Conservation (phyloP, 352 stramenopile genomes). For the Phytophthora tentaculata region DNA sequence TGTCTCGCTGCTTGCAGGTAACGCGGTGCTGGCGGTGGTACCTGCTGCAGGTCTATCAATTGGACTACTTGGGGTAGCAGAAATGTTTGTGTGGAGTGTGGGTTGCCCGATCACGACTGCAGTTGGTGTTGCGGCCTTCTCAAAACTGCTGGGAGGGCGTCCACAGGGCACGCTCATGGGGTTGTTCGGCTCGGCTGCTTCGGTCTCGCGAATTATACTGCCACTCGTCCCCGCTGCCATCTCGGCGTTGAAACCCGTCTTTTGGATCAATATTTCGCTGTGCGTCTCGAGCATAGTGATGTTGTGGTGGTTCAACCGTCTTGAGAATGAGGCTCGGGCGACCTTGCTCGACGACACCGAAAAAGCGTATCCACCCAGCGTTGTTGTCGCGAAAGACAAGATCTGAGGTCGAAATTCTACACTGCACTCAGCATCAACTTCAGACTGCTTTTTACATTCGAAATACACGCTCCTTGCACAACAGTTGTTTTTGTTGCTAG, state of each 20-base stretch:
- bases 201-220: constrained; percentile 74
- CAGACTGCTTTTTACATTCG: too few relatives aligned
- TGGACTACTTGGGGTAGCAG: constrained; percentile 41
- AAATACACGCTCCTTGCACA: too few relatives aligned
- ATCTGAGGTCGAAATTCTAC: constrained; percentile 1
- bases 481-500: too few relatives aligned
- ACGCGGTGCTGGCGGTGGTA: constrained; percentile 57
- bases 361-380: constrained; percentile 22
- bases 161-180: constrained; percentile 80
- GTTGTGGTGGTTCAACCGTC: constrained; percentile 67
- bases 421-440: too few relatives aligned
- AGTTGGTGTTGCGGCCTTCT: constrained; percentile 73
- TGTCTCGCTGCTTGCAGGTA: constrained; percentile 58
- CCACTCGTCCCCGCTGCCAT: constrained; percentile 69
- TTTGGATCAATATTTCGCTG: constrained; percentile 70
- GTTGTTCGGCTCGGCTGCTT: constrained; percentile 67
- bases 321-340: constrained; percentile 50
- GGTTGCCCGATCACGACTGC: constrained; percentile 75
- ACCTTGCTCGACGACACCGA: constrained; percentile 46
- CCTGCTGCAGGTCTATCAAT: constrained; percentile 45
- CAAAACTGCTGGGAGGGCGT: constrained; percentile 64
- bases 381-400: constrained; percentile 24
- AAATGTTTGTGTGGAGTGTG: constrained; percentile 77
- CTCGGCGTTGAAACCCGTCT: constrained; percentile 63
- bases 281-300: constrained; percentile 55